Evolutionary conservation across 495 filamentous ascomycete genomes (phyloP).

Genomic region (Neurospora tetrasperma): DNA sequence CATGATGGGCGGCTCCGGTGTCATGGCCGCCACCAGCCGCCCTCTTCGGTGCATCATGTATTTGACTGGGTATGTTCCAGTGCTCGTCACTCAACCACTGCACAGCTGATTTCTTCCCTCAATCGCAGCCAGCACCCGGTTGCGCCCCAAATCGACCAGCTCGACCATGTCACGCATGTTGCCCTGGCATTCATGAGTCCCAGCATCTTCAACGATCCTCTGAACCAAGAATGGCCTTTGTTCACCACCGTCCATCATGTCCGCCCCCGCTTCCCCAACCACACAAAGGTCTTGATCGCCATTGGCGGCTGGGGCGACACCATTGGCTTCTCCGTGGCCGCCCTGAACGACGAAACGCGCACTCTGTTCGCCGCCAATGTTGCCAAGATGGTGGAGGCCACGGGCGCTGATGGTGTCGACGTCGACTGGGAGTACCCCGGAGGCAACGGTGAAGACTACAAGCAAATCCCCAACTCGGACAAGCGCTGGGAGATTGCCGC

Average conservation of each 20-base stretch:
- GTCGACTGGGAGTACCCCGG: slow-evolving; percentile 79
- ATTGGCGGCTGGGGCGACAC: slow-evolving; percentile 70
- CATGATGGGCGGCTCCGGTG: slow-evolving; percentile 2
- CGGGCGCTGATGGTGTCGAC: slow-evolving; percentile 57
- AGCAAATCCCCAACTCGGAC: slow-evolving; percentile 48
- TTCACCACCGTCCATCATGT: slow-evolving; percentile 49
- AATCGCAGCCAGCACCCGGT: slow-evolving; percentile 41
- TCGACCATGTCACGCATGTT: slow-evolving; percentile 49
- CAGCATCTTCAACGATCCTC: slow-evolving; percentile 46
- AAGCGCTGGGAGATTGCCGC: slow-evolving; percentile 53
- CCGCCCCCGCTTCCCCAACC: slow-evolving; percentile 46
- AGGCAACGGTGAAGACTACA: slow-evolving; percentile 71
- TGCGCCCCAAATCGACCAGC: slow-evolving; percentile 34
- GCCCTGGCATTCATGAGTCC: slow-evolving; percentile 59
- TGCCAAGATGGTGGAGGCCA: slow-evolving; percentile 48
- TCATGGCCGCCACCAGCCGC: slow-evolving; percentile 7
- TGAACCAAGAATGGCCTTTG: slow-evolving; percentile 40
- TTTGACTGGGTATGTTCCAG: slow-evolving; percentile 40
- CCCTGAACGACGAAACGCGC: slow-evolving; percentile 41
- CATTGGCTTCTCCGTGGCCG: slow-evolving; percentile 48
- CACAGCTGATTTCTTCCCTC: neutral
- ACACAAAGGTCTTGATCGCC: slow-evolving; percentile 57
- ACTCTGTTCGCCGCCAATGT: slow-evolving; percentile 54
- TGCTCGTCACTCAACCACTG: neutral
- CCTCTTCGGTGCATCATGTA: slow-evolving; percentile 47